Percentiles rank a stretch among this genome's conserved stretches.
Evolutionary conservation across 2,329 filamentous ascomycete species (phyloP).

Genomic region (Neofusicoccum sp.): DNA sequence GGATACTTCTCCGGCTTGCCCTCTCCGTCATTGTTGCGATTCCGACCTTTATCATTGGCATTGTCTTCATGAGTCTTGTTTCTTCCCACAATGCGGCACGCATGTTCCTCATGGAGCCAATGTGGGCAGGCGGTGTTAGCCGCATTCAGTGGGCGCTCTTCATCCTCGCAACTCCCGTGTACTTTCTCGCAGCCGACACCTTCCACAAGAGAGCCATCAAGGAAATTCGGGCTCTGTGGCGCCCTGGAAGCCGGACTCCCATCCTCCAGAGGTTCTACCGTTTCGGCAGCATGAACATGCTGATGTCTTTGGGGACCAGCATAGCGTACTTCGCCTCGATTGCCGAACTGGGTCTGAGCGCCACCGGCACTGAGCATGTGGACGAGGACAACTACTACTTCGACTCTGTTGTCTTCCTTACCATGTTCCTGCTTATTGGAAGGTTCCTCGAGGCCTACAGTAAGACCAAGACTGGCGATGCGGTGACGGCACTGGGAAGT

Average conservation of each 20-base stretch:
- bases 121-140: slow-evolving; percentile 70
- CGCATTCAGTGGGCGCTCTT: slow-evolving; percentile 79
- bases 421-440: slow-evolving; percentile 77
- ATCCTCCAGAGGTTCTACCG: slow-evolving; percentile 77
- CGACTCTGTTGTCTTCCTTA: slow-evolving; percentile 90
- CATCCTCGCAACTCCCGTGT: slow-evolving; percentile 80
- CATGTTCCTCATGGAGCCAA: slow-evolving; percentile 69
- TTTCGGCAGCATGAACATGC: slow-evolving; percentile 97
- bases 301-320: slow-evolving; percentile 85
- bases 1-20: slow-evolving; percentile 70
- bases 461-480: slow-evolving; percentile 87
- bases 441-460: slow-evolving; percentile 85
- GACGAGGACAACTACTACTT: slow-evolving; percentile 65
- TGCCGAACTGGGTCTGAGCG: slow-evolving; percentile 68
- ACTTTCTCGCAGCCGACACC: slow-evolving; percentile 81
- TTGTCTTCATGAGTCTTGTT: slow-evolving; percentile 88
- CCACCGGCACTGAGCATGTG: slow-evolving; percentile 41
- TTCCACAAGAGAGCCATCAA: slow-evolving; percentile 81
- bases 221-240: slow-evolving; percentile 78
- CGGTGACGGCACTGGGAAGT: slow-evolving; percentile 76
- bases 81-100: slow-evolving; percentile 60
- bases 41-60: slow-evolving; percentile 83
- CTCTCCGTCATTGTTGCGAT: slow-evolving; percentile 72
- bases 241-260: slow-evolving; percentile 71
- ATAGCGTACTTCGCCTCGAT: slow-evolving; percentile 87